phyloP scores from a whole-genome alignment of 345 rosid species.

The Gossypium turneri region DNA sequence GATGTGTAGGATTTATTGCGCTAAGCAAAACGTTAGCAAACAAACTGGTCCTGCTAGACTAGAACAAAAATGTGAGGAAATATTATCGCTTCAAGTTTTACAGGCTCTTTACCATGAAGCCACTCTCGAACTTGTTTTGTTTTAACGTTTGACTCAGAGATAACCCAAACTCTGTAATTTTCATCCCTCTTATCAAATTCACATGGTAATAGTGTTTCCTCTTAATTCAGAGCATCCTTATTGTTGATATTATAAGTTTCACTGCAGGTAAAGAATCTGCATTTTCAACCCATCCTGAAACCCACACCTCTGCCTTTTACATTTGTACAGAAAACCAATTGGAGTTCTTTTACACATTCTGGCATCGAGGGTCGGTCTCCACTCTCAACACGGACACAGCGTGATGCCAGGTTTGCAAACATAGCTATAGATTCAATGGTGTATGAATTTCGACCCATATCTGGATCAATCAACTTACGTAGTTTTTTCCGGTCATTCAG shows the following conservation, averaged over 20 bases:
- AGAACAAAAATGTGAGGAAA: neutral
- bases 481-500: constrained; percentile 72
- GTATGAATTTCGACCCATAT: constrained; percentile 63
- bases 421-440: constrained; percentile 71
- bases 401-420: constrained; percentile 87
- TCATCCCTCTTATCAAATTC: neutral
- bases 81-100: neutral
- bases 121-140: constrained; percentile 6
- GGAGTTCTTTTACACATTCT: constrained; percentile 80
- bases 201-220: constrained; percentile 2
- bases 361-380: constrained; percentile 71
- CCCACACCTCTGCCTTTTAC: constrained; percentile 59
- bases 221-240: constrained; percentile 8
- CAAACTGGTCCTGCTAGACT: too few species aligned
- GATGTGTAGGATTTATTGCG: neutral
- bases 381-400: constrained; percentile 80
- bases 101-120: constrained; percentile 7
- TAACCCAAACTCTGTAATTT: neutral
- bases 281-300: constrained; percentile 48
- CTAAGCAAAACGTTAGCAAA: neutral
- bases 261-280: neutral
- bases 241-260: constrained; percentile 20
- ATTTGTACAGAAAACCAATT: constrained; percentile 61
- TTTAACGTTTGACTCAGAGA: neutral
- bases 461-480: constrained; percentile 75